phyloP scores from a whole-genome alignment of 306 rosid genomes.

The Luffa aegyptiaca region DNA sequence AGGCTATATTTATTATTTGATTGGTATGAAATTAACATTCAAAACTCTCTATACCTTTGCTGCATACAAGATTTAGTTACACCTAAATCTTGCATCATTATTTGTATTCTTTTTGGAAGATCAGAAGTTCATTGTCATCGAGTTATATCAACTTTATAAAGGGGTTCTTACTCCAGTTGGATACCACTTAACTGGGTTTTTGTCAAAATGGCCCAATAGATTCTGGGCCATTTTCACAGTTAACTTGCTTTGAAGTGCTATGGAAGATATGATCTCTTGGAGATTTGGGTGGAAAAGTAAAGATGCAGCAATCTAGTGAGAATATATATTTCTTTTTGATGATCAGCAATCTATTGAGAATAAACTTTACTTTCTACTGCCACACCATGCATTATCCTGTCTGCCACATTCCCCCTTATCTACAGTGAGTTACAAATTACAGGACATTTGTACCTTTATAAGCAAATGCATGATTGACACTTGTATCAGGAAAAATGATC shows the following conservation, averaged over 20 bases:
- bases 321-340: no score
- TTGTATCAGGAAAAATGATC: not conserved
- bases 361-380: not conserved
- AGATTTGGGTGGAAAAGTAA: no score
- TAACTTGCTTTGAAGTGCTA: no score
- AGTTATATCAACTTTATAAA: not conserved
- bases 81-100: not conserved
- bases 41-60: not conserved
- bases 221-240: not conserved
- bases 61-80: not conserved
- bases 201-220: not conserved
- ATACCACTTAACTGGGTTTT: not conserved
- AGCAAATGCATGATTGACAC: not conserved
- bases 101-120: not conserved
- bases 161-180: not conserved
- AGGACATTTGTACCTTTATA: not conserved
- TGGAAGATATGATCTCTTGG: no score
- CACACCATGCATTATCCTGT: not conserved
- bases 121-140: no score
- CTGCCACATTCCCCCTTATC: not conserved
- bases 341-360: not conserved
- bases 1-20: conserved; percentile 1
- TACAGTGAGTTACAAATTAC: not conserved
- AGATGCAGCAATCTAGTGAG: no score
- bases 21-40: not conserved